Percentiles rank a stretch among this genome's conserved stretches.
These are phyloP conservation scores for Fonsecaea pedrosoi DNA, from an alignment of 2,329 filamentous ascomycete genomes.

Conservation along the genomic window DNA sequence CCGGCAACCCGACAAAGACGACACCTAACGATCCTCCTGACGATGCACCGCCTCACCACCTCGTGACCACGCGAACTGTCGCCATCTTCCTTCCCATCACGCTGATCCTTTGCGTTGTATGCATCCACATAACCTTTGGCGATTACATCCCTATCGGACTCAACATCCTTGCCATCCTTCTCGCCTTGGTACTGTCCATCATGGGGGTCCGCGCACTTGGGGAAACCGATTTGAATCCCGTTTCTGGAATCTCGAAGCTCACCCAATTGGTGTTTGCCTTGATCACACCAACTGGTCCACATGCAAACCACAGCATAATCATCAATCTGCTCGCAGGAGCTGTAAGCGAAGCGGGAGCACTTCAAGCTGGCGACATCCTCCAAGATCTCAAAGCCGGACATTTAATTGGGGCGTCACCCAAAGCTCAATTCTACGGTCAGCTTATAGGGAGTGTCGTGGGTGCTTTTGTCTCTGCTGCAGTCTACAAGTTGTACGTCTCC, in stretches of 20 bases:
- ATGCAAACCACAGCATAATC: conserved; percentile 84
- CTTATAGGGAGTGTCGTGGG: conserved; percentile 87
- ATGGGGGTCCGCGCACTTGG: conserved; percentile 71
- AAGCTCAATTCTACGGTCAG: conserved; percentile 96
- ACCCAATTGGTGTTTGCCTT: conserved; percentile 95
- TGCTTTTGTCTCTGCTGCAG: conserved; percentile 81
- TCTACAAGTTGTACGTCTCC: conserved; percentile 88
- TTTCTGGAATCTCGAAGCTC: conserved; percentile 94
- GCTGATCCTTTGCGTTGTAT: conserved; percentile 77
- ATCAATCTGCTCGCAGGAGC: conserved; percentile 95
- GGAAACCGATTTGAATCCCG: conserved; percentile 93
- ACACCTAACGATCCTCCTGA: conserved; percentile 60
- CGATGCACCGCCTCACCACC: conserved; percentile 83
- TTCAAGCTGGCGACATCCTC: conserved; percentile 95
- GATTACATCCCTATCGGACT: conserved; percentile 78
- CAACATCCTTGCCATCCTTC: conserved; percentile 77
- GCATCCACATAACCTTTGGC: conserved; percentile 84
- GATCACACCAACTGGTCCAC: conserved; percentile 79
- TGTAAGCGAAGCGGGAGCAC: conserved; percentile 80
- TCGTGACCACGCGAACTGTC: conserved; percentile 75
- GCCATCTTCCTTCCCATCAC: conserved; percentile 77
- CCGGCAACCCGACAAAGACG: conserved; percentile 11
- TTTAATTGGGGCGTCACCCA: conserved; percentile 86
- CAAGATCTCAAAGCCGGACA: conserved; percentile 98
- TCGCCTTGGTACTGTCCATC: conserved; percentile 74